A percentile compares a stretch with the other conserved stretches of the same genome.
phyloP scores from a whole-genome alignment of 1,284 basidiomycete species.

The Irpex sp. region DNA sequence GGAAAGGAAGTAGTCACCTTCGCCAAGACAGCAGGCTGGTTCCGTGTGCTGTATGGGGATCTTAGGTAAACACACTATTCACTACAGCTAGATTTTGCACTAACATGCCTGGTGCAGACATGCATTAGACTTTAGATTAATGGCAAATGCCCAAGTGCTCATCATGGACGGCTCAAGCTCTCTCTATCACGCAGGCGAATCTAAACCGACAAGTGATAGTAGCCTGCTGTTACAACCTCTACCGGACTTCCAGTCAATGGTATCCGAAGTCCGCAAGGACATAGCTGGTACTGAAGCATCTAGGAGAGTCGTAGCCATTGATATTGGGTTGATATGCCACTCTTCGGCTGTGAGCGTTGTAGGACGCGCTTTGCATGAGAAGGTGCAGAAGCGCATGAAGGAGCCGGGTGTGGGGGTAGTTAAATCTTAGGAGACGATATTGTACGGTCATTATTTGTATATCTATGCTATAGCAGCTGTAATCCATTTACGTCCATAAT shows the following conservation, averaged over 20 bases:
- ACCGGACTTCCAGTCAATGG: slow-evolving; percentile 50
- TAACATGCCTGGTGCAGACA: background rate
- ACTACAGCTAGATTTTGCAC: no score
- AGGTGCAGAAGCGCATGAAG: slow-evolving; percentile 4
- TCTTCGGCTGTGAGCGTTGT: slow-evolving; percentile 43
- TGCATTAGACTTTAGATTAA: slow-evolving; percentile 63
- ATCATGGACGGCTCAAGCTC: slow-evolving; percentile 68
- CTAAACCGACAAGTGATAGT: slow-evolving; percentile 13
- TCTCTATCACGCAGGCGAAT: slow-evolving; percentile 37
- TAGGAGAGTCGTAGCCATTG: slow-evolving; percentile 50
- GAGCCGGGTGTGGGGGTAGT: background rate
- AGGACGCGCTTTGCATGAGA: slow-evolving; percentile 42
- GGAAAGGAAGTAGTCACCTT: slow-evolving; percentile 58
- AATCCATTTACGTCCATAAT: background rate
- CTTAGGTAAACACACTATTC: slow-evolving; percentile 41
- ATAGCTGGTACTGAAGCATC: slow-evolving; percentile 29
- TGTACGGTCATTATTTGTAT: background rate
- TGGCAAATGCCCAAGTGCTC: slow-evolving; percentile 59
- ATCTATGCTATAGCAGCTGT: background rate
- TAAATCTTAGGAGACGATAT: background rate
- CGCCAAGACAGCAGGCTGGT: slow-evolving; percentile 79
- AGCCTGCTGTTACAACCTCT: slow-evolving; percentile 53
- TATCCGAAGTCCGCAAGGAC: slow-evolving; percentile 39
- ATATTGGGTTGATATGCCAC: slow-evolving; percentile 62
- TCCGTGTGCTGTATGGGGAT: slow-evolving; percentile 67